A percentile compares a stretch with the other conserved stretches of the same genome.
These are phyloP conservation scores for Nannochloropsis salina DNA, from an alignment of 108 stramenopile species.

Conservation along the genomic window DNA sequence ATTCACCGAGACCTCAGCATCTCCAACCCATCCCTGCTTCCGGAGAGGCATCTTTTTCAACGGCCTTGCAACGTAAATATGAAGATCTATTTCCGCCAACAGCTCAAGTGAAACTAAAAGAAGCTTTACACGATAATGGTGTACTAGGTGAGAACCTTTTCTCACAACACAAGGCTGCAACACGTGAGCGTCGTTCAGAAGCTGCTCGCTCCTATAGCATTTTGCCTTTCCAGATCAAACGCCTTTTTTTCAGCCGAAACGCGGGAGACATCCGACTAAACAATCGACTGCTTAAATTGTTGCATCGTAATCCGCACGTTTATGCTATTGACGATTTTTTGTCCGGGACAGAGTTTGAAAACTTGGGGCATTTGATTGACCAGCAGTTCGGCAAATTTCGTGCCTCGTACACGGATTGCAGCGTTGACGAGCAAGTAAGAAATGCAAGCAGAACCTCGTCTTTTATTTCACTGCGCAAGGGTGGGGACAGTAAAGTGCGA, in stretches of 20 bases:
- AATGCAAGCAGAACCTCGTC: conserved; percentile 18
- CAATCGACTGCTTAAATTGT: not conserved
- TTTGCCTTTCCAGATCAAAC: conserved; percentile 15
- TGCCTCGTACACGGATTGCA: not conserved
- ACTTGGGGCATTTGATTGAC: not conserved
- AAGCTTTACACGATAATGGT: too few species aligned
- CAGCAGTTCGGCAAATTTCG: not conserved
- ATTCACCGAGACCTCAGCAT: too few species aligned
- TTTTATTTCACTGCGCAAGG: conserved; percentile 23
- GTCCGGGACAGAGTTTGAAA: not conserved
- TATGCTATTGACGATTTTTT: conserved; percentile 4
- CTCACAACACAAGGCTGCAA: too few species aligned
- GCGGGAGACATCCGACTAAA: not conserved
- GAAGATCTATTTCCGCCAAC: too few species aligned
- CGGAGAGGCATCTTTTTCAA: too few species aligned
- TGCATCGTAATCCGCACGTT: conserved; percentile 24
- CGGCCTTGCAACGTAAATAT: too few species aligned
- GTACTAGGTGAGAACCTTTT: too few species aligned
- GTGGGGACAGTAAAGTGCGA: conserved; percentile 24
- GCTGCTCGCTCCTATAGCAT: conserved; percentile 3
- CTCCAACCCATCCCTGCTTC: too few species aligned
- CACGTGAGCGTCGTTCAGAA: not conserved
- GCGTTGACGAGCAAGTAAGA: conserved; percentile 18
- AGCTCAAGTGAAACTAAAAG: too few species aligned
- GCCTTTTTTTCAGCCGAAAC: not conserved